Conservation (phyloP, 192 early-diverging fungal species). For the Fimicolochytrium jonesii region DNA sequence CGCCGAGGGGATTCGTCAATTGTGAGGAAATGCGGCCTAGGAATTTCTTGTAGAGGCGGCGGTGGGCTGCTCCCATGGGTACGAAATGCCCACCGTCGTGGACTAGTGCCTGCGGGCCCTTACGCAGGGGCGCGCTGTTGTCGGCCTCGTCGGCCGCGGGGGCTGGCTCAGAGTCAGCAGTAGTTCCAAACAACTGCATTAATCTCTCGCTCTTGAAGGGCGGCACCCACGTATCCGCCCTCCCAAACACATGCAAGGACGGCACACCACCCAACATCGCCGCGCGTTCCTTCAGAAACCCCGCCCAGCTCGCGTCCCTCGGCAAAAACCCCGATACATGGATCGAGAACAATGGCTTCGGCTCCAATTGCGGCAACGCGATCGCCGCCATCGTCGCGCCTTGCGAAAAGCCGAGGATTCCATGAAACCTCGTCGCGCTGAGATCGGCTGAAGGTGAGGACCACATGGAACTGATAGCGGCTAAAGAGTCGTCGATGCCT, state of each 20-base stretch:
- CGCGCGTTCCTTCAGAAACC: no score
- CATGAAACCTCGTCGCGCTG: no score
- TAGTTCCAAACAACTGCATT: no score
- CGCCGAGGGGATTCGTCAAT: no score
- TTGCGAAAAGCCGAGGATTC: slow-evolving; percentile 47
- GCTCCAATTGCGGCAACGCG: slow-evolving; percentile 17
- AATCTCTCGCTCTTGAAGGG: slow-evolving; percentile 18
- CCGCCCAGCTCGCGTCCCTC: slow-evolving; percentile 1
- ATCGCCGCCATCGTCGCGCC: slow-evolving; percentile 43
- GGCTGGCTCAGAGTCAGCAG: no score
- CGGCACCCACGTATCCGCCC: slow-evolving; percentile 19
- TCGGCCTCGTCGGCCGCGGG: slow-evolving; percentile 10
- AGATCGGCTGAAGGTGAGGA: background rate
- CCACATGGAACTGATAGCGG: background rate
- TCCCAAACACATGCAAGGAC: slow-evolving; percentile 37
- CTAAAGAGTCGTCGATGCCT: background rate
- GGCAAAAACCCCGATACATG: slow-evolving; percentile 34
- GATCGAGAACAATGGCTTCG: slow-evolving; percentile 29
- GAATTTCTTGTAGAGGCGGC: slow-evolving; percentile 31
- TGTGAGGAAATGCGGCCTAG: no score
- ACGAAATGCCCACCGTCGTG: slow-evolving; percentile 40
- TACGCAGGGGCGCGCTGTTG: background rate
- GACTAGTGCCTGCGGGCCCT: background rate
- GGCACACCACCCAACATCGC: slow-evolving; percentile 15
- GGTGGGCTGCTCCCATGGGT: slow-evolving; percentile 30